A percentile compares a stretch with the other conserved stretches of the same genome.
Conservation (phyloP, 352 stramenopile genomes). For the Halophytophthora batemanensis region DNA sequence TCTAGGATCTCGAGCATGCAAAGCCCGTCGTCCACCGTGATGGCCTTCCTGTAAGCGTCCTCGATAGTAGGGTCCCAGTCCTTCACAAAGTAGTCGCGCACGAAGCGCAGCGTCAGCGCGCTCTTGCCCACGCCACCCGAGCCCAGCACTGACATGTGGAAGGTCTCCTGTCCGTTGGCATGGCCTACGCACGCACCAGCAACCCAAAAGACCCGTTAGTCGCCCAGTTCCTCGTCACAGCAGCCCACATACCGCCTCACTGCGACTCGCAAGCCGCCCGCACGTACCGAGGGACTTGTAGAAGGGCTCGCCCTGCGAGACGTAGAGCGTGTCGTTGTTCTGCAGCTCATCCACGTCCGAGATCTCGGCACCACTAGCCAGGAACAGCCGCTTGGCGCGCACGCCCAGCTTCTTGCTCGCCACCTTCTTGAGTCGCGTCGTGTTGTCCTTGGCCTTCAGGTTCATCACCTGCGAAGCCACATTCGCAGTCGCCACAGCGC, state of each 20-base stretch:
- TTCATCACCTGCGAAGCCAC: constrained; percentile 66
- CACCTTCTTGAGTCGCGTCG: constrained; percentile 75
- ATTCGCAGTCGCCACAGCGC: constrained; percentile 1
- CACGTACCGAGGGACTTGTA: constrained; percentile 64
- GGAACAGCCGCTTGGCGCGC: constrained; percentile 75
- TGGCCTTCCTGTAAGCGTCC: constrained; percentile 87
- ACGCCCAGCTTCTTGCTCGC: constrained; percentile 84
- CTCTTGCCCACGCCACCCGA: constrained; percentile 90
- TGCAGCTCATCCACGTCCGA: constrained; percentile 84
- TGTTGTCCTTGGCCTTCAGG: constrained; percentile 64
- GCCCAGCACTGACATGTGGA: constrained; percentile 86
- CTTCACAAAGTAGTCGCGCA: constrained; percentile 89
- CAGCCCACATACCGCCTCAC: not conserved
- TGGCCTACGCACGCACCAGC: constrained; percentile 23
- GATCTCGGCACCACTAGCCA: constrained; percentile 80
- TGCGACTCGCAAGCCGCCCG: not conserved
- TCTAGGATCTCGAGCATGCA: constrained; percentile 91
- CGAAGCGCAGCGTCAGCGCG: constrained; percentile 87
- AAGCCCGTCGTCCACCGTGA: constrained; percentile 80
- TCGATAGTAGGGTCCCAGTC: constrained; percentile 92
- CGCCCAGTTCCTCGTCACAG: not conserved
- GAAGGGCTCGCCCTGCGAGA: constrained; percentile 82
- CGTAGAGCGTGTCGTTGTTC: constrained; percentile 88
- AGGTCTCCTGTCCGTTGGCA: constrained; percentile 73
- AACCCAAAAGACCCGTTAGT: constrained; percentile 1